Conservation (phyloP, 352 stramenopile species). For the Aphanomyces astaci region DNA sequence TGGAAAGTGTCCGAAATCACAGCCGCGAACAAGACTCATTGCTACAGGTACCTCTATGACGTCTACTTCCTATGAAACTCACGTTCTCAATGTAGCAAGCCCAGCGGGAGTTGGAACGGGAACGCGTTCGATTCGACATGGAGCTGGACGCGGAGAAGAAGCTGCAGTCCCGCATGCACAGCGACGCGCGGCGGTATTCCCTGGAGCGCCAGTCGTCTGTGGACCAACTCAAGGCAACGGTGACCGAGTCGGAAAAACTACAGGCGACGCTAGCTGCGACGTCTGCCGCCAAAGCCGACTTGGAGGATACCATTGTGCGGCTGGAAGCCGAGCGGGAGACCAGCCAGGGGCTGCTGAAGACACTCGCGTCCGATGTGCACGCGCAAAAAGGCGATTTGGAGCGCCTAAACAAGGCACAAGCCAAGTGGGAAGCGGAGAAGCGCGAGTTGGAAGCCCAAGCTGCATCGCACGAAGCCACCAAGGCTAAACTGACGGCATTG, state of each 20-base stretch:
- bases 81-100: background rate
- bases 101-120: slow-evolving; percentile 5
- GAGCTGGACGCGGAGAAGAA: slow-evolving; percentile 18
- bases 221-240: slow-evolving; percentile 9
- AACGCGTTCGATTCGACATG: background rate
- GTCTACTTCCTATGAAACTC: background rate
- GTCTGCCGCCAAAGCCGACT: background rate
- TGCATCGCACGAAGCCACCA: background rate
- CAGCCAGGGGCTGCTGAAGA: background rate
- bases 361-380: background rate
- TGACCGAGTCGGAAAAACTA: slow-evolving; percentile 8
- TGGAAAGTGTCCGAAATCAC: background rate
- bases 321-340: slow-evolving; percentile 10
- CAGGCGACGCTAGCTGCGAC: background rate
- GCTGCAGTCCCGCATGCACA: background rate
- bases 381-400: slow-evolving; percentile 8
- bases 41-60: slow-evolving; percentile 2
- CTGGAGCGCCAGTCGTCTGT: slow-evolving; percentile 1
- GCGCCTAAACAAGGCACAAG: background rate
- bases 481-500: background rate
- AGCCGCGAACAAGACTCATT: background rate
- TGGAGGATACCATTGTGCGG: background rate
- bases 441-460: background rate
- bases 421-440: background rate
- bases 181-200: slow-evolving; percentile 6